These are phyloP conservation scores for Nemania serpens DNA, from an alignment of 2,329 filamentous ascomycete species.

Conservation along the genomic window DNA sequence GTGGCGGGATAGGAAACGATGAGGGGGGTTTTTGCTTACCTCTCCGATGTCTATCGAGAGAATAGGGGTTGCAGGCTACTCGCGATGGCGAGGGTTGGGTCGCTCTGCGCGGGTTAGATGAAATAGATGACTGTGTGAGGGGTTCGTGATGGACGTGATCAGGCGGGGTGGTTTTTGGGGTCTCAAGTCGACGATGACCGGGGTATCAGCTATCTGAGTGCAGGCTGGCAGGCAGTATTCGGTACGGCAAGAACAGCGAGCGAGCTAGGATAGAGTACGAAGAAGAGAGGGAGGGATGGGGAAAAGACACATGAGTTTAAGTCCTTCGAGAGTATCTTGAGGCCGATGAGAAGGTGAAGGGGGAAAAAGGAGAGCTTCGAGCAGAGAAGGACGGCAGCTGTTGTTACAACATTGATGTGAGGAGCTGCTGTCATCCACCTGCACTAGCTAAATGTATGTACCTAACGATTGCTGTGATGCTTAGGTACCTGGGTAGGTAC, in stretches of 20 bases:
- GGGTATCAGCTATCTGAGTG: too few relatives aligned
- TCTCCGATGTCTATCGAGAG: not conserved
- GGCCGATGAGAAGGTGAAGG: not conserved
- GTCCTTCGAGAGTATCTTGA: not conserved
- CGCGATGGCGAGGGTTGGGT: conserved; percentile 11
- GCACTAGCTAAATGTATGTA: too few relatives aligned
- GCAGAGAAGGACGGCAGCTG: not conserved
- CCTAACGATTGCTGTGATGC: not conserved
- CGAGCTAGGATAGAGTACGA: too few relatives aligned
- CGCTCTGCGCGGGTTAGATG: not conserved
- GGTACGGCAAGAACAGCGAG: too few relatives aligned
- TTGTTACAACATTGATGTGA: not conserved
- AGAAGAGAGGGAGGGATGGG: not conserved
- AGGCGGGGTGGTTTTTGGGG: conserved; percentile 8
- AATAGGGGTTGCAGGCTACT: conserved; percentile 2
- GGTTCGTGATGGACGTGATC: conserved; percentile 12
- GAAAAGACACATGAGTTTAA: not conserved
- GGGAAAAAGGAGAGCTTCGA: not conserved
- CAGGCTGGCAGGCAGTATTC: too few relatives aligned
- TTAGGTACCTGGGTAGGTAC: too few relatives aligned
- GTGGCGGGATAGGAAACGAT: conserved; percentile 23
- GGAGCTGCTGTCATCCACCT: not conserved
- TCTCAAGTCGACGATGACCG: too few relatives aligned
- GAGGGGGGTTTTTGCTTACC: conserved; percentile 29
- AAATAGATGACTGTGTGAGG: not conserved